Percentiles rank a stretch among this genome's conserved stretches.
Conservation (phyloP, 2,329 filamentous ascomycete genomes). For the Cladosporium sp. region DNA sequence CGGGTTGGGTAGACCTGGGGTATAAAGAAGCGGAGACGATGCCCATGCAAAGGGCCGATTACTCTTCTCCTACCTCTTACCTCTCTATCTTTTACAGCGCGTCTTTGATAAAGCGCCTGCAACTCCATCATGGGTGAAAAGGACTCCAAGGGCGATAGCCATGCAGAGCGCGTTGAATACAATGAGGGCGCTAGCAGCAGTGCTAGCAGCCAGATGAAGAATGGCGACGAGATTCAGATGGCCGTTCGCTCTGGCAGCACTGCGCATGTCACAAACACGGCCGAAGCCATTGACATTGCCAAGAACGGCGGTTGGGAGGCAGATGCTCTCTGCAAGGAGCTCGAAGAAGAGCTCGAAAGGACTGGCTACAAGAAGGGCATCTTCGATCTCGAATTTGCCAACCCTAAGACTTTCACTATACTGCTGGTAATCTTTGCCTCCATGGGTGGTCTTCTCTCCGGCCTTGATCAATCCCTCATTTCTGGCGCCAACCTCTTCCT, state of each 20-base stretch:
- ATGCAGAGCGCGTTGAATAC: constrained; percentile 18
- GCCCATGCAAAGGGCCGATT: neutral
- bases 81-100: neutral
- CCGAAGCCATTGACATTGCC: constrained; percentile 31
- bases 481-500: constrained; percentile 66
- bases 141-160: constrained; percentile 17
- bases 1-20: neutral
- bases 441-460: constrained; percentile 69
- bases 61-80: neutral
- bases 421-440: constrained; percentile 67
- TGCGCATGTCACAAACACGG: constrained; percentile 22
- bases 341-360: constrained; percentile 37
- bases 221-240: constrained; percentile 19
- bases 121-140: constrained; percentile 18
- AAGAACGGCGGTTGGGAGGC: constrained; percentile 39
- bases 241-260: constrained; percentile 29
- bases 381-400: constrained; percentile 56
- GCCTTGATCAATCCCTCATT: constrained; percentile 69
- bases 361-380: constrained; percentile 36
- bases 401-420: constrained; percentile 64
- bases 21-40: constrained; percentile 4
- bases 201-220: constrained; percentile 18
- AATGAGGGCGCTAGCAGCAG: constrained; percentile 9
- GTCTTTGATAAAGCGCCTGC: neutral
- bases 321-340: constrained; percentile 40